Evolutionary conservation across 306 rosid species (phyloP).

Genomic region (Dryas octopetala): DNA sequence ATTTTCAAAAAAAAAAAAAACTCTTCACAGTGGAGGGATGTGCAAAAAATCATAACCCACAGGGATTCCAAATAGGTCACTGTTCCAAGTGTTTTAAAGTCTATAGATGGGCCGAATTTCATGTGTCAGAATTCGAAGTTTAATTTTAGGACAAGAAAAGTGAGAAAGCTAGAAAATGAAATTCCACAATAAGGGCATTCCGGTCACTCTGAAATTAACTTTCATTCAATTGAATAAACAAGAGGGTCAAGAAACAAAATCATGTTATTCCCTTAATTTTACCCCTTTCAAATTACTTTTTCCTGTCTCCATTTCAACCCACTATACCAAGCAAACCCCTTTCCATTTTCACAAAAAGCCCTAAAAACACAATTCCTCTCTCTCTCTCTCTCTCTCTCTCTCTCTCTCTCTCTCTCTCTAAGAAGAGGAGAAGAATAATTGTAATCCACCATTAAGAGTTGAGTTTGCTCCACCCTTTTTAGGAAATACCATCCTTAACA

Average conservation of each 20-base stretch:
- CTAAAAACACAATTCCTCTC: conserved; percentile 13
- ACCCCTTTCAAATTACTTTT: conserved; percentile 39
- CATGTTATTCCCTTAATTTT: conserved; percentile 59
- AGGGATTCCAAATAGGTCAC: conserved; percentile 7
- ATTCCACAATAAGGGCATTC: conserved; percentile 45
- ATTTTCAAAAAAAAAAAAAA: too few relatives aligned
- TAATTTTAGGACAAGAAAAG: conserved; percentile 19
- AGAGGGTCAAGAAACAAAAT: conserved; percentile 47
- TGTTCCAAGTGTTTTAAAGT: conserved; percentile 12
- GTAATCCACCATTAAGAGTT: conserved; percentile 25
- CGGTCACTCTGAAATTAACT: conserved; percentile 49
- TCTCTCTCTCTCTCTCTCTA: conserved; percentile 4
- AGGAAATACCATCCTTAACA: conserved; percentile 34
- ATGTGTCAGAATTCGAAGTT: conserved; percentile 36
- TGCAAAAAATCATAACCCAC: conserved; percentile 12
- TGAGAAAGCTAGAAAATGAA: not conserved
- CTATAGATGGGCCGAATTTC: conserved; percentile 23
- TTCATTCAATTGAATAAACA: conserved; percentile 54
- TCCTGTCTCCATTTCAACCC: conserved; percentile 50
- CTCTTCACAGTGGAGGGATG: too few relatives aligned
- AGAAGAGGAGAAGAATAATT: conserved; percentile 29
- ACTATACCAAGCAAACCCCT: conserved; percentile 29
- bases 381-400: conserved; percentile 9
- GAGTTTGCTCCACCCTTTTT: conserved; percentile 52
- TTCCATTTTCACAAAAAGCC: conserved; percentile 46